phyloP scores from a whole-genome alignment of 305 asterid genomes.

The Rubia peregrina region DNA sequence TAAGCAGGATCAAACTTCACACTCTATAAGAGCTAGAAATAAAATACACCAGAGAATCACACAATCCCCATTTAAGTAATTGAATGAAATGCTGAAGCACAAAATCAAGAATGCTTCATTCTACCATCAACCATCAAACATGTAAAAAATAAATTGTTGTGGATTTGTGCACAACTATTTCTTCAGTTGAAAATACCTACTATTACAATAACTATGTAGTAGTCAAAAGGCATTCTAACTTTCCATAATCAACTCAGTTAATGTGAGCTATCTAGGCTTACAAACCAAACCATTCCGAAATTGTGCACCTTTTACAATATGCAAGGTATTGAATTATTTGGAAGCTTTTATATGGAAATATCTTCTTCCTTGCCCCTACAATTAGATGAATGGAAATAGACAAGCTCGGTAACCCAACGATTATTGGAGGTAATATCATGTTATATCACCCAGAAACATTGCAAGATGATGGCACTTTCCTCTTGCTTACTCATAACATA shows the following conservation, averaged over 20 bases:
- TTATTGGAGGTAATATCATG: neutral
- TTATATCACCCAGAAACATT: neutral
- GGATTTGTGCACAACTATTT: neutral
- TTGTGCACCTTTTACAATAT: neutral
- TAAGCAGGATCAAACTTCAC: neutral
- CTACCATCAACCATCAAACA: slow-evolving; percentile 1
- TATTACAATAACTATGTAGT: too few relatives aligned
- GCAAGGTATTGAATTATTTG: neutral
- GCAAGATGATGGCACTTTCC: neutral
- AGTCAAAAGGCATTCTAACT: too few relatives aligned
- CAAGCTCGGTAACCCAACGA: neutral
- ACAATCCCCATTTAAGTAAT: neutral
- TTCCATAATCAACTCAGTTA: neutral
- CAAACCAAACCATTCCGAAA: neutral
- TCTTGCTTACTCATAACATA: neutral
- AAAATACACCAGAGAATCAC: neutral
- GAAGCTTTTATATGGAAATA: neutral
- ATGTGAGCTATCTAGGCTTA: neutral
- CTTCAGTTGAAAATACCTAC: neutral
- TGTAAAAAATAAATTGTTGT: neutral
- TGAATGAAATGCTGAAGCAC: neutral
- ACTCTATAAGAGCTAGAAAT: neutral
- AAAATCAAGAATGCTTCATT: neutral
- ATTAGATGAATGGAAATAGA: neutral
- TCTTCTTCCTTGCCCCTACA: neutral